Evolutionary conservation across 805 yeast genomes (phyloP).

Genomic region (Zygosaccharomyces bisporus): DNA sequence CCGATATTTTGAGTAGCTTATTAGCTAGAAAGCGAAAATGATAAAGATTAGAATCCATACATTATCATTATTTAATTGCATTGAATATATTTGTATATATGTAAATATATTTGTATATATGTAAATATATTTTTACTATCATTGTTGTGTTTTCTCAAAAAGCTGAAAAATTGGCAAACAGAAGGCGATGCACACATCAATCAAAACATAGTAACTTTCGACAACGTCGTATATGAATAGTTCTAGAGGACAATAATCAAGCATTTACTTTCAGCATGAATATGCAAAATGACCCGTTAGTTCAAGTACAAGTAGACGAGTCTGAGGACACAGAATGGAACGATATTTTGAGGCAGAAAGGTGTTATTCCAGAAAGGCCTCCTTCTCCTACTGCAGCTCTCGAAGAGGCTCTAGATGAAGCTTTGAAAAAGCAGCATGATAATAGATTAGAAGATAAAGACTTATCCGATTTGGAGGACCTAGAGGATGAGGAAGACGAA

Average conservation of each 20-base stretch:
- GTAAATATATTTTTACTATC: background rate
- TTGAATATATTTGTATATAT: background rate
- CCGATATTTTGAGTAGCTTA: constrained; percentile 29
- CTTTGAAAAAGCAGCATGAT: constrained; percentile 72
- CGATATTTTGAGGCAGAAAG: constrained; percentile 84
- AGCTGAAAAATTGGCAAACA: too few relatives aligned
- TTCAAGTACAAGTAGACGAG: constrained; percentile 87
- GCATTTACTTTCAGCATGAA: background rate
- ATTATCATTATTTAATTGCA: background rate
- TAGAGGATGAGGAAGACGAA: constrained; percentile 92
- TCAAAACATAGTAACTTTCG: too few relatives aligned
- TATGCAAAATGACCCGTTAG: constrained; percentile 49
- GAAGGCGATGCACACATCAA: too few relatives aligned
- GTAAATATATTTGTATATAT: background rate
- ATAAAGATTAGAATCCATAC: constrained; percentile 4
- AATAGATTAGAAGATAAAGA: constrained; percentile 75
- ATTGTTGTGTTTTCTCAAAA: background rate
- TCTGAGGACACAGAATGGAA: constrained; percentile 99
- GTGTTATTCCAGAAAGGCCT: constrained; percentile 87
- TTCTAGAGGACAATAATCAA: background rate
- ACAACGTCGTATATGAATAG: too few relatives aligned
- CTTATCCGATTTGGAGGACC: constrained; percentile 75
- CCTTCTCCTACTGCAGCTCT: constrained; percentile 83
- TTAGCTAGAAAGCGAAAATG: constrained; percentile 29
- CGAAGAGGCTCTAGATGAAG: constrained; percentile 85